Conservation (phyloP, 345 rosid species). For the Carallia brachiata region DNA sequence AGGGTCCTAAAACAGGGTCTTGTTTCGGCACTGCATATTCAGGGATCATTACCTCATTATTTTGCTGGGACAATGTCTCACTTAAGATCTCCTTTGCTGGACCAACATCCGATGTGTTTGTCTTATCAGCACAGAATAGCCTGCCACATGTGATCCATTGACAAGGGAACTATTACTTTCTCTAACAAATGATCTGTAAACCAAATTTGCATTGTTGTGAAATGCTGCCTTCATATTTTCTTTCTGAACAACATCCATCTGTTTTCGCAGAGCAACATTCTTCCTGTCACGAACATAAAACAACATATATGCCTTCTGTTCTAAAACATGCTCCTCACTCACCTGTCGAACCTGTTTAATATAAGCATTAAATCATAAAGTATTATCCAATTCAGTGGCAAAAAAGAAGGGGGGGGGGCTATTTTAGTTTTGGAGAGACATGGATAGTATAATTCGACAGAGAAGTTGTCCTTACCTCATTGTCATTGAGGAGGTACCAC, state of each 20-base stretch:
- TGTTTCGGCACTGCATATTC: slow-evolving; percentile 27
- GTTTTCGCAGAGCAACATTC: slow-evolving; percentile 43
- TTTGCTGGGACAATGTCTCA: slow-evolving; percentile 29
- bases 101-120: not conserved
- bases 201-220: slow-evolving; percentile 29
- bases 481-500: slow-evolving; percentile 95
- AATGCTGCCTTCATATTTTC: slow-evolving; percentile 40
- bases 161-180: slow-evolving; percentile 30
- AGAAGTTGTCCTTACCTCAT: slow-evolving; percentile 47
- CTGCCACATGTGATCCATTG: slow-evolving; percentile 14
- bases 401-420: too few species aligned
- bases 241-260: slow-evolving; percentile 34
- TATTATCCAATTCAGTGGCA: not conserved
- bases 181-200: slow-evolving; percentile 33
- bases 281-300: slow-evolving; percentile 91
- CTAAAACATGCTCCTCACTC: slow-evolving; percentile 66
- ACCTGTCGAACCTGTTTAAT: slow-evolving; percentile 74
- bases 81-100: slow-evolving; percentile 32
- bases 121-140: slow-evolving; percentile 23
- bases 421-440: not conserved
- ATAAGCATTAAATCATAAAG: slow-evolving; percentile 10
- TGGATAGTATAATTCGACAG: not conserved
- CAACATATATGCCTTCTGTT: slow-evolving; percentile 96
- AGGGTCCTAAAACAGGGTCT: slow-evolving; percentile 16
- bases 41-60: slow-evolving; percentile 7